Evolutionary conservation across 306 rosid species (phyloP).

Genomic region (Chamaecrista fasciculata): DNA sequence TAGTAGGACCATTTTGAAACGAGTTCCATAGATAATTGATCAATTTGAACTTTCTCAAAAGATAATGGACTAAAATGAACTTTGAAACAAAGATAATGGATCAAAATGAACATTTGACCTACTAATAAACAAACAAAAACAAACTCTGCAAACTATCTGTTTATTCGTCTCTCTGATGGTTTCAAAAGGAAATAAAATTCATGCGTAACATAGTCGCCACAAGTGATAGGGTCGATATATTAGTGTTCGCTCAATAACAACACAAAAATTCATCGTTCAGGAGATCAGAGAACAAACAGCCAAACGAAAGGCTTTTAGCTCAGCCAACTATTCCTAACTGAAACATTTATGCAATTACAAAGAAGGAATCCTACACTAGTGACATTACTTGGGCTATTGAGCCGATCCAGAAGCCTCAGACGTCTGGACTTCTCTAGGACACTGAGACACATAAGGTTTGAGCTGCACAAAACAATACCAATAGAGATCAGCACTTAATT

Average conservation of each 20-base stretch:
- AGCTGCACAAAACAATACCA: constrained; percentile 34
- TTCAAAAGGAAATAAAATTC: not conserved
- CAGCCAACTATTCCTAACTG: constrained; percentile 6
- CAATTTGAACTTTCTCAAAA: too few species aligned
- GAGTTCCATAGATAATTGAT: too few species aligned
- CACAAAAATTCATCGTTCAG: not conserved
- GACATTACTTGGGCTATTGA: constrained; percentile 20
- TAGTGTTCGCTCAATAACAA: not conserved
- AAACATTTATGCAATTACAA: constrained; percentile 16
- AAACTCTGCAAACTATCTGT: too few species aligned
- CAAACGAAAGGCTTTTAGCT: not conserved
- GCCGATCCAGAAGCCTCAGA: constrained; percentile 34
- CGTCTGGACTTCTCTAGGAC: constrained; percentile 37
- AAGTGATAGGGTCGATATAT: not conserved
- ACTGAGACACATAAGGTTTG: constrained; percentile 55
- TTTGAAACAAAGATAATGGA: too few species aligned
- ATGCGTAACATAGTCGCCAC: not conserved
- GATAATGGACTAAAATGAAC: too few species aligned
- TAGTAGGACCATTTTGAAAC: too few species aligned
- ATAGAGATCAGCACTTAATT: constrained; percentile 17
- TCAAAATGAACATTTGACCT: too few species aligned
- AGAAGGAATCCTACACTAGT: not conserved
- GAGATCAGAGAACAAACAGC: not conserved
- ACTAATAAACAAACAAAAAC: too few species aligned
- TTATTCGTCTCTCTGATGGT: not conserved